Evolutionary conservation across 495 filamentous ascomycete genomes (phyloP).

Genomic region (Collariella sp.): DNA sequence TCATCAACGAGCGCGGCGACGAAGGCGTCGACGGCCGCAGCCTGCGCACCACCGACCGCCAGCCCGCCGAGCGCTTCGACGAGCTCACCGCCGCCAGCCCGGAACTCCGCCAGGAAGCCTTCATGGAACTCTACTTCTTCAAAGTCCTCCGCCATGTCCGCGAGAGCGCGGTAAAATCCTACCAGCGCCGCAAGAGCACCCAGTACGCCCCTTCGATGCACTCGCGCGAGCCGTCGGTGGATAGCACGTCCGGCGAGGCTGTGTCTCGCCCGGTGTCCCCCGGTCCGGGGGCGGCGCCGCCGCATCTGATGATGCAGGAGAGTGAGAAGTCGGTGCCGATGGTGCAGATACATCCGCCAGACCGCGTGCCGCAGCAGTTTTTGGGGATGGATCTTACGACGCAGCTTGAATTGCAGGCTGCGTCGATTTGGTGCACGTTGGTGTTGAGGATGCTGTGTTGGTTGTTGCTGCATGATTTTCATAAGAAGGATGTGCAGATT

Average conservation of each 20-base stretch:
- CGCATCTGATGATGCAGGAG: neutral
- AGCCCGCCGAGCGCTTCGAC: slow-evolving; percentile 17
- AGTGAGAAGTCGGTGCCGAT: slow-evolving; percentile 11
- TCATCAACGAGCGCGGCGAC: slow-evolving; percentile 24
- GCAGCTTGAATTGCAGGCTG: slow-evolving; percentile 13
- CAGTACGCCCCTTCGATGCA: slow-evolving; percentile 19
- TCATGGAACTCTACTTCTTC: slow-evolving; percentile 38
- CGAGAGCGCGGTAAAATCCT: slow-evolving; percentile 16
- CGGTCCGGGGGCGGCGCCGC: neutral
- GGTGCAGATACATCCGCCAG: slow-evolving; percentile 4
- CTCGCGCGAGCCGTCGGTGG: slow-evolving; percentile 3
- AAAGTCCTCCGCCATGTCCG: slow-evolving; percentile 29
- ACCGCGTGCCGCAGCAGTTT: neutral
- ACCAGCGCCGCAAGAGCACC: slow-evolving; percentile 14
- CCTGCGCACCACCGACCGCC: neutral
- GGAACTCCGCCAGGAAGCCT: slow-evolving; percentile 32
- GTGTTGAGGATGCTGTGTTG: slow-evolving; percentile 47
- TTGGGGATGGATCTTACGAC: neutral
- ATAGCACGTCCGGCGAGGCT: slow-evolving; percentile 8
- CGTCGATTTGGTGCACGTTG: slow-evolving; percentile 39
- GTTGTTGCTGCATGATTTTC: slow-evolving; percentile 44
- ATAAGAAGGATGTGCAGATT: slow-evolving; percentile 40
- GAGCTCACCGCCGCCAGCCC: slow-evolving; percentile 31
- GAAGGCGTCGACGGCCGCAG: slow-evolving; percentile 5
- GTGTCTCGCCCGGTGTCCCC: no score